A percentile compares a stretch with the other conserved stretches of the same genome.
Evolutionary conservation across 345 rosid genomes (phyloP).

Genomic region (Gossypioides kirkii): DNA sequence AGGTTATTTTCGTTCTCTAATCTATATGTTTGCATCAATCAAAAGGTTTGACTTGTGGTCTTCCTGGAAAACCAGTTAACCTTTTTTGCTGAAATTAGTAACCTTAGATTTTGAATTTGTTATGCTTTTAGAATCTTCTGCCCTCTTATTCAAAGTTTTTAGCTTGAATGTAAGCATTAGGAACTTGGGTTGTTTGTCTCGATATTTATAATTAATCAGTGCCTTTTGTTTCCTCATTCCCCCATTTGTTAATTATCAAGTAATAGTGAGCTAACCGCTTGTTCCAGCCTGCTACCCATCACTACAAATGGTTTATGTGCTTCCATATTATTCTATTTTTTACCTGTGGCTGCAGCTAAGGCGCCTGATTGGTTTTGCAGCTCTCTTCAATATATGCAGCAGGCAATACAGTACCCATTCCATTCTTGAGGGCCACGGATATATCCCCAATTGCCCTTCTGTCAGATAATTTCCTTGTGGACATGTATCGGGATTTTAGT

Average conservation of each 20-base stretch:
- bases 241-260: background rate
- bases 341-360: background rate
- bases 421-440: constrained; percentile 95
- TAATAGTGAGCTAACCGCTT: too few species aligned
- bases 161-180: background rate
- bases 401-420: constrained; percentile 96
- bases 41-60: background rate
- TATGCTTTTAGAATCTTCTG: background rate
- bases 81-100: background rate
- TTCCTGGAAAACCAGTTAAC: background rate
- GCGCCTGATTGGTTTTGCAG: constrained; percentile 37
- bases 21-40: background rate
- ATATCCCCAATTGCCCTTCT: constrained; percentile 95
- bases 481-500: constrained; percentile 44
- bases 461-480: constrained; percentile 80
- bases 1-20: constrained; percentile 40
- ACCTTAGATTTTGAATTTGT: background rate
- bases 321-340: background rate
- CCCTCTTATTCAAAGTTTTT: background rate
- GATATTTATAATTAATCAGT: background rate
- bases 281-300: background rate
- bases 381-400: constrained; percentile 96
- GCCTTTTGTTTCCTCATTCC: background rate
- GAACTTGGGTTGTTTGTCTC: background rate
- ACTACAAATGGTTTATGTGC: background rate